These are phyloP conservation scores for Phytopythium chamaehyphon DNA, from an alignment of 352 stramenopile species.

Conservation along the genomic window DNA sequence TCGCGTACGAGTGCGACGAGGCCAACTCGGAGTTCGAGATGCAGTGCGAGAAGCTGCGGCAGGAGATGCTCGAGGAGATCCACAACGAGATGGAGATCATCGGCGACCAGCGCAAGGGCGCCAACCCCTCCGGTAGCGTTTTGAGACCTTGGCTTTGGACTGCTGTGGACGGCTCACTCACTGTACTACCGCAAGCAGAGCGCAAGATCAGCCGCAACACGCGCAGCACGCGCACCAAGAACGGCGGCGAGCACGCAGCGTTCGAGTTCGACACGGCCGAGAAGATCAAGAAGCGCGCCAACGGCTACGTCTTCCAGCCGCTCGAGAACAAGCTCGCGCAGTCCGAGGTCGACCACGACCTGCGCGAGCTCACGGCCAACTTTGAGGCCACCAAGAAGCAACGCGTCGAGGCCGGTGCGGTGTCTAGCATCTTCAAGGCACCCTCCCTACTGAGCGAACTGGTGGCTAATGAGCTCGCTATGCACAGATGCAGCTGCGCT, in stretches of 20 bases:
- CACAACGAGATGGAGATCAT: slow-evolving; percentile 83
- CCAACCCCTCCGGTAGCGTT: slow-evolving; percentile 31
- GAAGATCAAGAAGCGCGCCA: slow-evolving; percentile 65
- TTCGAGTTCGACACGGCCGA: slow-evolving; percentile 48
- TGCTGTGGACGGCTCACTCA: too few species aligned
- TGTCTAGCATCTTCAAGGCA: too few species aligned
- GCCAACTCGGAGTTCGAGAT: slow-evolving; percentile 71
- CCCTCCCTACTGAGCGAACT: too few species aligned
- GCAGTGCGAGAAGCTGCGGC: slow-evolving; percentile 71
- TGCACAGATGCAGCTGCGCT: slow-evolving; percentile 28
- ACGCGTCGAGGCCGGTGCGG: slow-evolving; percentile 43
- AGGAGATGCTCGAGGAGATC: slow-evolving; percentile 86
- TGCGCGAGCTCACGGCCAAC: slow-evolving; percentile 47
- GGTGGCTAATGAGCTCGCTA: slow-evolving; percentile 3
- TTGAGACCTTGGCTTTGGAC: too few species aligned
- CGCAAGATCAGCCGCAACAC: slow-evolving; percentile 74
- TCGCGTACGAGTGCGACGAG: slow-evolving; percentile 78
- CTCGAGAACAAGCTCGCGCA: slow-evolving; percentile 68
- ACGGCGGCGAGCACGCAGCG: slow-evolving; percentile 20
- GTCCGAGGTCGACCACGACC: slow-evolving; percentile 68
- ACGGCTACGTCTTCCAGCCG: slow-evolving; percentile 57
- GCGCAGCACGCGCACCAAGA: slow-evolving; percentile 63
- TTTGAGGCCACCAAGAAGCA: slow-evolving; percentile 63
- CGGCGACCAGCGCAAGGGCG: slow-evolving; percentile 66
- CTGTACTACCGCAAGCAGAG: too few species aligned